Percentiles rank a stretch among this genome's conserved stretches.
These are phyloP conservation scores for Symbiotaphrina buchneri DNA, from an alignment of 495 filamentous ascomycete genomes.

Conservation along the genomic window DNA sequence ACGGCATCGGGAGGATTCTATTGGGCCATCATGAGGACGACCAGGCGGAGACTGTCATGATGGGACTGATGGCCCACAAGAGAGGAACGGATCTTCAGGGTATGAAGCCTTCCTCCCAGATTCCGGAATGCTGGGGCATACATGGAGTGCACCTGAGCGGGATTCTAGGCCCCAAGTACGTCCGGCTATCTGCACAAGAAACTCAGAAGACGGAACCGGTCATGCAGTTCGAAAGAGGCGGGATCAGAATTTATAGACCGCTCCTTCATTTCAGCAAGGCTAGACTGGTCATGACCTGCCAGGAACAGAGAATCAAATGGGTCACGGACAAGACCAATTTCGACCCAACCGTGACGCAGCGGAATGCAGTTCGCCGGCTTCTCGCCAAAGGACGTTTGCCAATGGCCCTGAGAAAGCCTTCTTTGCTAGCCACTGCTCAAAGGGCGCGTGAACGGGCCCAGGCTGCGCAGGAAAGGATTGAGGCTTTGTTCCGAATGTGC, in stretches of 20 bases:
- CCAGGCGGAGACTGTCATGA: slow-evolving; percentile 68
- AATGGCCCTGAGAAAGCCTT: slow-evolving; percentile 36
- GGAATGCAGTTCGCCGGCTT: slow-evolving; percentile 62
- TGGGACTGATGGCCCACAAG: slow-evolving; percentile 41
- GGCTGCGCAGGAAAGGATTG: no score
- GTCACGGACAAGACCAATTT: slow-evolving; percentile 75
- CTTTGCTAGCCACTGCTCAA: slow-evolving; percentile 32
- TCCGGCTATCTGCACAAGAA: neutral
- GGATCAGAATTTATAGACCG: slow-evolving; percentile 50
- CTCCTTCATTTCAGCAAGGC: slow-evolving; percentile 53
- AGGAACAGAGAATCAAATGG: slow-evolving; percentile 38
- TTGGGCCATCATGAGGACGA: slow-evolving; percentile 75
- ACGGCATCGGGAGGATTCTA: slow-evolving; percentile 29
- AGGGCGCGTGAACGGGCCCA: neutral
- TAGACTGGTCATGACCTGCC: slow-evolving; percentile 48
- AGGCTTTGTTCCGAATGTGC: slow-evolving; percentile 14
- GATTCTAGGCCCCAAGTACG: slow-evolving; percentile 7
- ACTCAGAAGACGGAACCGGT: neutral
- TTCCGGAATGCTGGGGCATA: slow-evolving; percentile 66
- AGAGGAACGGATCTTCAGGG: slow-evolving; percentile 42
- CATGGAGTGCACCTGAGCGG: slow-evolving; percentile 52
- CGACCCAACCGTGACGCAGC: slow-evolving; percentile 48
- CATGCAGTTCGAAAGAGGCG: slow-evolving; percentile 36
- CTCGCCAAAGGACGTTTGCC: slow-evolving; percentile 35
- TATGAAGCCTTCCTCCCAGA: slow-evolving; percentile 35